A percentile compares a stretch with the other conserved stretches of the same genome.
Conservation (phyloP, 345 rosid species). For the Populus ilicifolia region DNA sequence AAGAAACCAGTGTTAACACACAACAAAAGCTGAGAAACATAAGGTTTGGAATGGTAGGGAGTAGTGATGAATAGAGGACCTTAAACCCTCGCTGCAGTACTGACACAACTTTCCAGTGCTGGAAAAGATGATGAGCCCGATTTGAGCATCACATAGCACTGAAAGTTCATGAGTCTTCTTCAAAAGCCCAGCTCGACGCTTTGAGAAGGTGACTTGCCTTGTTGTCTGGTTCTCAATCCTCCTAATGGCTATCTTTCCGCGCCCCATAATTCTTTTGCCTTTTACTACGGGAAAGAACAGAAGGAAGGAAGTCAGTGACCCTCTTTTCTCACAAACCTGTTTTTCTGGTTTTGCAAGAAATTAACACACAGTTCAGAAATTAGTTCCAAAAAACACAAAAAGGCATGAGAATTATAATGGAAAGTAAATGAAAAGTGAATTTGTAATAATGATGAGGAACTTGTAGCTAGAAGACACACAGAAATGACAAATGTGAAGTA, state of each 20-base stretch:
- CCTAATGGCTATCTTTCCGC: constrained; percentile 41
- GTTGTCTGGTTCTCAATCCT: constrained; percentile 49
- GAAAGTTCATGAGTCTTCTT: constrained; percentile 49
- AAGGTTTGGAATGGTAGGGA: not conserved
- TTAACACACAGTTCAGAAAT: not conserved
- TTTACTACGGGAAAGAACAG: not conserved
- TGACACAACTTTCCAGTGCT: constrained; percentile 43
- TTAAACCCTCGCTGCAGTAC: constrained; percentile 39
- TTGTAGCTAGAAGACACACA: constrained; percentile 13
- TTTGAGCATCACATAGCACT: constrained; percentile 46
- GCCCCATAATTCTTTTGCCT: constrained; percentile 27
- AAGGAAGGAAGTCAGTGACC: not conserved
- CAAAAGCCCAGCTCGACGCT: constrained; percentile 39
- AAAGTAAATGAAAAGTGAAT: not conserved
- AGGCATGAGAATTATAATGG: not conserved
- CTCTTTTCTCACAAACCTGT: not conserved
- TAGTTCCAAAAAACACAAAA: constrained; percentile 7
- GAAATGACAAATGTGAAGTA: constrained; percentile 4
- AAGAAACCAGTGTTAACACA: not conserved
- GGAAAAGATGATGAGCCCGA: constrained; percentile 49
- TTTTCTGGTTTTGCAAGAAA: not conserved
- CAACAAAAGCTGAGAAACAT: not conserved
- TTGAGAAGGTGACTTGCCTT: constrained; percentile 49
- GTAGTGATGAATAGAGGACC: constrained; percentile 12
- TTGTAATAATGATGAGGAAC: not conserved